Evolutionary conservation across 192 early-diverging fungal species (phyloP).

Genomic region (Oehlia diaphana): DNA sequence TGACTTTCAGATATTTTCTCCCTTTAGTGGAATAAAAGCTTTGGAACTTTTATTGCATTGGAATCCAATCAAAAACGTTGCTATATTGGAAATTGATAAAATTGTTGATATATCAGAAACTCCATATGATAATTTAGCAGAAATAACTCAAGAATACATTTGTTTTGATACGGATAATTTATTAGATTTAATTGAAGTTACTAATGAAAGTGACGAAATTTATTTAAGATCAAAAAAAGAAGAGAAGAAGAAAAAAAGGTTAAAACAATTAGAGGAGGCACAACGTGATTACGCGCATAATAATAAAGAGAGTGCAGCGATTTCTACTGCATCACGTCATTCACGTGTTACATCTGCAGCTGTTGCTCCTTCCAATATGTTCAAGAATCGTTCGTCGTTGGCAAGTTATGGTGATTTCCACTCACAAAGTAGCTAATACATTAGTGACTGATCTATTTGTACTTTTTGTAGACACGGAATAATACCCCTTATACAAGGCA

Average conservation of each 20-base stretch:
- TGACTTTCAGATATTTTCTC: background rate
- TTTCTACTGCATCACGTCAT: background rate
- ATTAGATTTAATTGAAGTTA: background rate
- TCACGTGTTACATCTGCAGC: background rate
- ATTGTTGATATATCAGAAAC: background rate
- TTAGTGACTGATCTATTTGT: too few relatives aligned
- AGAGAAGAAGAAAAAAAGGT: background rate
- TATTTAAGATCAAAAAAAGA: slow-evolving; percentile 2
- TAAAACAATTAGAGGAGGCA: background rate
- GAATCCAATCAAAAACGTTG: slow-evolving; percentile 22
- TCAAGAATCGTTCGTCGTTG: too few relatives aligned
- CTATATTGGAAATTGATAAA: background rate
- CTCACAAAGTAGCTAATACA: too few relatives aligned
- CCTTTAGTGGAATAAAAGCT: slow-evolving; percentile 9
- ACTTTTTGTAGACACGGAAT: too few relatives aligned
- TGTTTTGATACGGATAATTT: background rate
- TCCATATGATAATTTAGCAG: background rate
- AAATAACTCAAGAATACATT: background rate
- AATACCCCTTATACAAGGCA: background rate
- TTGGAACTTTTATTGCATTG: slow-evolving; percentile 24
- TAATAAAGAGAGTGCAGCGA: background rate
- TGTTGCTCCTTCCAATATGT: background rate
- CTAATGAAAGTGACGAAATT: background rate
- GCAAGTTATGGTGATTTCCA: too few relatives aligned
- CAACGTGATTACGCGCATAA: too few relatives aligned